Percentiles rank a stretch among this genome's conserved stretches.
Evolutionary conservation across 495 filamentous ascomycete species (phyloP).

Genomic region (Aspergillus mulundensis): DNA sequence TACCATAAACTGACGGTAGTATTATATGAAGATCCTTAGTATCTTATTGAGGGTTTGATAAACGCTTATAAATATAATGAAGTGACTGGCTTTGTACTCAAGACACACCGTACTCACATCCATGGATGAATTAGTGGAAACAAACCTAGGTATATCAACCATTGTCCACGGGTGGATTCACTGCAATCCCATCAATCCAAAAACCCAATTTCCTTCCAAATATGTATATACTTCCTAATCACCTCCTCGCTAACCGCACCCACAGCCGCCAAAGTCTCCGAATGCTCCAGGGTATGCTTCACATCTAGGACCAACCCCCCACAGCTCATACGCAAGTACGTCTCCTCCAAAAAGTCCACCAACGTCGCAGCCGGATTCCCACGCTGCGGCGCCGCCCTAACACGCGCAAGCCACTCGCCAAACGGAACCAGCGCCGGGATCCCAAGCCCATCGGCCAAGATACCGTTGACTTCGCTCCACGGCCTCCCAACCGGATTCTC

Average conservation of each 20-base stretch:
- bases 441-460: slow-evolving; percentile 36
- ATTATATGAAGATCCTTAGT: too few relatives aligned
- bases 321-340: slow-evolving; percentile 50
- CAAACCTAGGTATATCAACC: too few relatives aligned
- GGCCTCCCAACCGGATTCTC: slow-evolving; percentile 50
- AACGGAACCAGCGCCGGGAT: slow-evolving; percentile 42
- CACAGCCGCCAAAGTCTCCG: slow-evolving; percentile 27
- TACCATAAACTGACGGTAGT: too few relatives aligned
- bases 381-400: slow-evolving; percentile 17
- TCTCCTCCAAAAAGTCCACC: slow-evolving; percentile 46
- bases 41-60: too few relatives aligned
- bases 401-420: slow-evolving; percentile 39
- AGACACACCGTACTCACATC: too few relatives aligned
- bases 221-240: slow-evolving; percentile 34
- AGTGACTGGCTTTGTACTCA: too few relatives aligned
- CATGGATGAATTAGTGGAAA: too few relatives aligned
- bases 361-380: slow-evolving; percentile 45
- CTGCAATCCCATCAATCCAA: too few relatives aligned
- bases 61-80: too few relatives aligned
- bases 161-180: too few relatives aligned
- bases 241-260: slow-evolving; percentile 38
- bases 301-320: slow-evolving; percentile 47
- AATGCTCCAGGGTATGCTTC: slow-evolving; percentile 38
- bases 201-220: slow-evolving; percentile 28
- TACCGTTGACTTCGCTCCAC: slow-evolving; percentile 37